Conservation (phyloP, 1,139 yeast genomes). For the Saccharomyces hybrid region DNA sequence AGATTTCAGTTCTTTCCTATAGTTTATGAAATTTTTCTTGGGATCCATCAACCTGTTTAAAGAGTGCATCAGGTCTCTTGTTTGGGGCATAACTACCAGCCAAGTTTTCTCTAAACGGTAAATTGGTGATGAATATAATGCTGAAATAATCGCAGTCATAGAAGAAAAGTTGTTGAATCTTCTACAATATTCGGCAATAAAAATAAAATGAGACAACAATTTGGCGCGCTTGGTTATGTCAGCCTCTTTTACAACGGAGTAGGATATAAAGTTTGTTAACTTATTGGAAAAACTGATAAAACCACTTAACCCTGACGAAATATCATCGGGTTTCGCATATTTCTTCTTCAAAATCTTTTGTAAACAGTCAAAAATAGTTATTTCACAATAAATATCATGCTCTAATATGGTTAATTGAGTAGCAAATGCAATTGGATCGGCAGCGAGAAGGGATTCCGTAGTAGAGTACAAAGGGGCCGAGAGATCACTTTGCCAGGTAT, state of each 20-base stretch:
- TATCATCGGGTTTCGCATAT: conserved; percentile 48
- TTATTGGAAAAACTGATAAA: conserved; percentile 76
- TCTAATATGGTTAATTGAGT: conserved; percentile 80
- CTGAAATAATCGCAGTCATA: conserved; percentile 90
- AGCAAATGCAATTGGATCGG: conserved; percentile 43
- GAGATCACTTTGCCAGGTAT: background rate
- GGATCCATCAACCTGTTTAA: conserved; percentile 86
- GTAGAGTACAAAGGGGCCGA: background rate
- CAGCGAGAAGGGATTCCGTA: background rate
- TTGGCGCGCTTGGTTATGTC: conserved; percentile 66
- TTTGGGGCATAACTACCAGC: conserved; percentile 55
- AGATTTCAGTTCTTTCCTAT: conserved; percentile 69
- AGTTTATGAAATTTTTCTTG: conserved; percentile 77
- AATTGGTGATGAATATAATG: conserved; percentile 79
- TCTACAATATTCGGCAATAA: conserved; percentile 74
- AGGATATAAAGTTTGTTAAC: conserved; percentile 78
- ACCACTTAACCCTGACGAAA: conserved; percentile 46
- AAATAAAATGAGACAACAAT: conserved; percentile 65
- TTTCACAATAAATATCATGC: conserved; percentile 57
- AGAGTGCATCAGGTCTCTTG: conserved; percentile 48
- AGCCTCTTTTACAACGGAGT: conserved; percentile 55
- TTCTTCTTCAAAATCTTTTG: conserved; percentile 74
- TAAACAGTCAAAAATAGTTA: conserved; percentile 68
- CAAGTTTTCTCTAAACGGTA: conserved; percentile 83
- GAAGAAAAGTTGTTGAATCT: conserved; percentile 77